A percentile compares a stretch with the other conserved stretches of the same genome.
Evolutionary conservation across 345 rosid genomes (phyloP).

Genomic region (Eucalyptus pauciflora): DNA sequence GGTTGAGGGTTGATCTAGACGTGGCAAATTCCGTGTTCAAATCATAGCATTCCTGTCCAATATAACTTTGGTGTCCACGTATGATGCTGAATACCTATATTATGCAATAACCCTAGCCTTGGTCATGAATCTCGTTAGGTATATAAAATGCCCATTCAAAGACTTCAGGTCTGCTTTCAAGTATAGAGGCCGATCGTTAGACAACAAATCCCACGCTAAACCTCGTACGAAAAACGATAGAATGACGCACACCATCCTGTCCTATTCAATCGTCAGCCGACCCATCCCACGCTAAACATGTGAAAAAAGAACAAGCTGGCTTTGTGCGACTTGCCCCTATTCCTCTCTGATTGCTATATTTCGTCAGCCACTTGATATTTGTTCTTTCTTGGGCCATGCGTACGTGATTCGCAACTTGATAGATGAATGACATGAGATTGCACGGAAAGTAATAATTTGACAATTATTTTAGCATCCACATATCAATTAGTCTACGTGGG

Average conservation of each 20-base stretch:
- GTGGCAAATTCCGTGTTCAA: not conserved
- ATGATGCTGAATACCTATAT: not conserved
- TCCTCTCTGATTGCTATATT: not conserved
- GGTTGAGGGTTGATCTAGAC: not conserved
- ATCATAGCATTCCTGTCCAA: not conserved
- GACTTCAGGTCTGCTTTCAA: not conserved
- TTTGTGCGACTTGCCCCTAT: not conserved
- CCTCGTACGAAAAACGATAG: not conserved
- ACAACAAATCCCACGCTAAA: not conserved
- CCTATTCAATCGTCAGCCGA: not conserved
- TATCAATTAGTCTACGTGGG: not conserved
- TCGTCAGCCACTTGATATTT: not conserved
- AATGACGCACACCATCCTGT: not conserved
- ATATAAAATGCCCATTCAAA: not conserved
- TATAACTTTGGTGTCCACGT: not conserved
- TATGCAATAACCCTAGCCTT: not conserved
- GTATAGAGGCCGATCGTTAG: not conserved
- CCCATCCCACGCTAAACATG: not conserved
- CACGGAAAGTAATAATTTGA: not conserved
- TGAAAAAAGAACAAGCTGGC: not conserved
- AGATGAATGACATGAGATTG: not conserved
- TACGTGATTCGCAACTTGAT: not conserved
- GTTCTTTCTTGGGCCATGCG: not conserved
- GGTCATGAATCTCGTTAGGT: not conserved
- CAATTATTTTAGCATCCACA: not conserved